Evolutionary conservation across 164 flowering plant genomes (phyloP).

Genomic region (Annona cherimola): DNA sequence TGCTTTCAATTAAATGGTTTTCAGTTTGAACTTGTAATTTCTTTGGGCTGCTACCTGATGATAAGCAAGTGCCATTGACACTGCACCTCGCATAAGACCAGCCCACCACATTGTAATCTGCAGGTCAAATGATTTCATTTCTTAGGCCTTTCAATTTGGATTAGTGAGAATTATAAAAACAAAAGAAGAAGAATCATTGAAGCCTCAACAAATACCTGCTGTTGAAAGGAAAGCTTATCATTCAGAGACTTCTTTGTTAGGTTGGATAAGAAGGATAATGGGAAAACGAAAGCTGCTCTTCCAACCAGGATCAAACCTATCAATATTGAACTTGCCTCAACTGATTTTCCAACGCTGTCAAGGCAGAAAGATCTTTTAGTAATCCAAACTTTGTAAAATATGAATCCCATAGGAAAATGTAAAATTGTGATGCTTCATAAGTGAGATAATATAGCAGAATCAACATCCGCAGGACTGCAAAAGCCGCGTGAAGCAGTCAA

Average conservation of each 20-base stretch:
- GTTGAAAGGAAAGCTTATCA: constrained; percentile 33
- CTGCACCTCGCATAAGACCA: constrained; percentile 61
- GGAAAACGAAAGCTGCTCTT: constrained; percentile 52
- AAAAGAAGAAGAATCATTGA: background rate
- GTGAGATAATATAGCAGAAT: background rate
- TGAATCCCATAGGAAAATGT: too few species aligned
- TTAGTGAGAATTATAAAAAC: background rate
- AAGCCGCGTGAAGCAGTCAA: background rate
- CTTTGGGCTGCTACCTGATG: constrained; percentile 31
- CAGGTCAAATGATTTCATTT: constrained; percentile 3
- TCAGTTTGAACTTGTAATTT: background rate
- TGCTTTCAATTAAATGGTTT: background rate
- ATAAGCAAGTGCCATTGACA: constrained; percentile 55
- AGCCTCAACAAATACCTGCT: constrained; percentile 27
- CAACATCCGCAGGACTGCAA: background rate
- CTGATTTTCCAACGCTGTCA: constrained; percentile 39
- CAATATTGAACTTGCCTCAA: constrained; percentile 40
- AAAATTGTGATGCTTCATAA: background rate
- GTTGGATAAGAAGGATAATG: constrained; percentile 36
- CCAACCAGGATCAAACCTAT: constrained; percentile 37
- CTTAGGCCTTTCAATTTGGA: constrained; percentile 1
- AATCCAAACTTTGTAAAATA: too few species aligned
- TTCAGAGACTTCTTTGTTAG: constrained; percentile 23
- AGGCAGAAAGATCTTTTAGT: background rate
- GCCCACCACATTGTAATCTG: constrained; percentile 62